Evolutionary conservation across 2,329 filamentous ascomycete species (phyloP), one percentile per base, ranked within the genome.

Genomic region (Colletotrichum chlorophyti): DNA sequence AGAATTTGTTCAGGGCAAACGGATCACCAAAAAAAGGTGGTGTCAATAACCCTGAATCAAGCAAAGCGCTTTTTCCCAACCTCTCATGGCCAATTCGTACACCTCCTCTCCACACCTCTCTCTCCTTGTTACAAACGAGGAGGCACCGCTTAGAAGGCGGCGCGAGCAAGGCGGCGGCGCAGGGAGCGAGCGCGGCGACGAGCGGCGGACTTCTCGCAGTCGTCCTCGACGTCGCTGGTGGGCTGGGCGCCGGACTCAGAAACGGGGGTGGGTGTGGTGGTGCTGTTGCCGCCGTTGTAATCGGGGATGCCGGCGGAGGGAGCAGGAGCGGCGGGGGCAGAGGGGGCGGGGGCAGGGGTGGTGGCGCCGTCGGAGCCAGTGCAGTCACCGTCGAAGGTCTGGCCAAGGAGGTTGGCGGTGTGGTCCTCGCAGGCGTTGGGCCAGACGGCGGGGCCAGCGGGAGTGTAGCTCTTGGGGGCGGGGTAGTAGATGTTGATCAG

Each of bases 401-500:
- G 65, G 11, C 70, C 72, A 23, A 60, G 64, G 4, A 68, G 60
- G 71, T 74, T 74, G 64, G 70, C 67, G 34, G 72, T 74, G 67
- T 74, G 71, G 60, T 74, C 72, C 64, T 70, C 68, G 59, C 72
- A 74, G 24, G 53, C 54, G 53, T 65, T 67, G 63, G 72, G 72
- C 71, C 72, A 75, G 54, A 65, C 63, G 58, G 27, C 64, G 46
- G 71, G 72, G 24, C 72, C 72, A 6, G 72, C 69, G 14, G 70
- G 65, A 17, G 57, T 63, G 66, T 74, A 74, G 63, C 52, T 69
- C 21, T 64, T 69, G 1, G 69, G 68, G 8, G 62, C 66, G 15
- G 72, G 72, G 65, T 70, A 74, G 68, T 73, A 73, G 62, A 73
- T 64, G 66, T 66, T 68, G 64, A 74, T 65, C 32, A 71, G 61